phyloP scores from a whole-genome alignment of 306 rosid species.

The Carpinus fangiana region DNA sequence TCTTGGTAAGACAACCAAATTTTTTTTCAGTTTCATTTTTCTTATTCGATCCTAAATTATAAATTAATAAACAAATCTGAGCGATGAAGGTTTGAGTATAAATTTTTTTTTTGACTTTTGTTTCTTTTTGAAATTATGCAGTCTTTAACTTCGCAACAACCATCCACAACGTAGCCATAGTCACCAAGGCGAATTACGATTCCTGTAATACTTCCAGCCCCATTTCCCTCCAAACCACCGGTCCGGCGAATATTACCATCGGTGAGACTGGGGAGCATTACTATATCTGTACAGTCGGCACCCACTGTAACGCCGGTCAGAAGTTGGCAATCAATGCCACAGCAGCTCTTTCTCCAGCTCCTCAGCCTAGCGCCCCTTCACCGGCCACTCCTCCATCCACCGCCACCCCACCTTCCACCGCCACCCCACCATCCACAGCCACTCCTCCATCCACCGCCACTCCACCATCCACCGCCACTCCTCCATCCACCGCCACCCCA shows the following conservation, averaged over 20 bases:
- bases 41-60: not conserved
- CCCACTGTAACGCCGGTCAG: slow-evolving; percentile 57
- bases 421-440: not conserved
- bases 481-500: slow-evolving; percentile 26
- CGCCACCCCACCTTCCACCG: not conserved
- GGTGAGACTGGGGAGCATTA: slow-evolving; percentile 48
- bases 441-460: not conserved
- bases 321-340: slow-evolving; percentile 53
- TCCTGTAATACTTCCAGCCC: slow-evolving; percentile 36
- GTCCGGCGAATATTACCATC: slow-evolving; percentile 47
- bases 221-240: not conserved
- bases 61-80: not conserved
- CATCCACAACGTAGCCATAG: slow-evolving; percentile 48
- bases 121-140: slow-evolving; percentile 3
- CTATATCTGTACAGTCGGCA: slow-evolving; percentile 47
- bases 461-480: slow-evolving; percentile 20
- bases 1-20: slow-evolving; percentile 42
- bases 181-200: slow-evolving; percentile 53
- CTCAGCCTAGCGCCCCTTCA: slow-evolving; percentile 36
- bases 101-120: not conserved
- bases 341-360: slow-evolving; percentile 47
- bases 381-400: slow-evolving; percentile 17
- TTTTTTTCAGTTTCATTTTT: not conserved
- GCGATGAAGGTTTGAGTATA: not conserved
- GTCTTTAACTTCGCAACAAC: slow-evolving; percentile 51